phyloP scores from a whole-genome alignment of 2,329 filamentous ascomycete species.

The Plectosphaerella sp. region DNA sequence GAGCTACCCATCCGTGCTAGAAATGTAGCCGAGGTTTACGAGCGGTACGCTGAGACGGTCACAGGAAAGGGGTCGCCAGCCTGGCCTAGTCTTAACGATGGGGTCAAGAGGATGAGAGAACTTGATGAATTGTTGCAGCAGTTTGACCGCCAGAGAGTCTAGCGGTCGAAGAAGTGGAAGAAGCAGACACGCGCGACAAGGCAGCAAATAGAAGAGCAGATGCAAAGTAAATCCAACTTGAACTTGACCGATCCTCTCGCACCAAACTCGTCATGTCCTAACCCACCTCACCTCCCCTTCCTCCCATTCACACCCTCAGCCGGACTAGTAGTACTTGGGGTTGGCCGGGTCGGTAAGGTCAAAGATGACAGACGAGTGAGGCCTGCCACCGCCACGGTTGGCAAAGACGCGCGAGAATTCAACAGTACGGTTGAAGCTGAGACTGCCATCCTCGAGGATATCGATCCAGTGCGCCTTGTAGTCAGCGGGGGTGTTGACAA shows the following conservation, averaged over 20 bases:
- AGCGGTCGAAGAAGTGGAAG: too few species aligned
- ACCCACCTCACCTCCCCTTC: background rate
- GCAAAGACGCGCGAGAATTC: constrained; percentile 51
- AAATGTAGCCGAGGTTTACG: constrained; percentile 52
- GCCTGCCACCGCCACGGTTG: constrained; percentile 51
- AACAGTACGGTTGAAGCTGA: constrained; percentile 56
- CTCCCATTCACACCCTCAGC: background rate
- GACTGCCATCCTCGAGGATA: constrained; percentile 46
- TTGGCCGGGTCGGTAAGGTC: constrained; percentile 50
- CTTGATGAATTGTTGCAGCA: too few species aligned
- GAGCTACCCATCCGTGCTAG: constrained; percentile 37
- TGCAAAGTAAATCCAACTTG: too few species aligned
- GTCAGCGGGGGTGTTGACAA: constrained; percentile 57
- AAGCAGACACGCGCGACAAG: too few species aligned
- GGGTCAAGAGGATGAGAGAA: too few species aligned
- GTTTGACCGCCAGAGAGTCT: too few species aligned
- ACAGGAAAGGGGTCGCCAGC: too few species aligned
- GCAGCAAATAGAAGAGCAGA: too few species aligned
- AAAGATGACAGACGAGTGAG: constrained; percentile 53
- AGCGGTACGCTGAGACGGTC: constrained; percentile 37
- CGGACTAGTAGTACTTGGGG: constrained; percentile 39
- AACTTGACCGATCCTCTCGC: too few species aligned
- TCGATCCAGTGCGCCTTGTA: constrained; percentile 62
- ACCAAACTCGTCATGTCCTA: background rate
- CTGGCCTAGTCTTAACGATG: too few species aligned